Percentiles rank a stretch among this genome's conserved stretches.
These are phyloP conservation scores for Dendrobium catenatum DNA, from an alignment of 106 monocot species.

Conservation along the genomic window DNA sequence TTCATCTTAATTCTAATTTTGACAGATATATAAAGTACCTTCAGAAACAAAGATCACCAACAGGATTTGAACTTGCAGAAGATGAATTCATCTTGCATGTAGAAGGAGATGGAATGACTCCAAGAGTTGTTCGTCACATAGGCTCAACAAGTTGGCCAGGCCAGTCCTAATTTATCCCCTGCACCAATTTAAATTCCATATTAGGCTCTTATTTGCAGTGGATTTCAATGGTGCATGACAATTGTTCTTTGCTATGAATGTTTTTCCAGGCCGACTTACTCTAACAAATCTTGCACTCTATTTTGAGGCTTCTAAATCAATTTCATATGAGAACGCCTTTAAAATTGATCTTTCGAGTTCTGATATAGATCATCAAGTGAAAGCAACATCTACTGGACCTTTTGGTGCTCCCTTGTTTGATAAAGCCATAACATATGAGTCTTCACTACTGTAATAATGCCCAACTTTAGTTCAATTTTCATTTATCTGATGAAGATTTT, in stretches of 20 bases:
- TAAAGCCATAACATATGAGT: slow-evolving; percentile 62
- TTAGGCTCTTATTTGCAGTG: neutral
- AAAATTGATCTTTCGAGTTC: slow-evolving; percentile 50
- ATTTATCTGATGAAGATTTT: neutral
- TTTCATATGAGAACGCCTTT: slow-evolving; percentile 80
- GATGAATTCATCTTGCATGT: slow-evolving; percentile 86
- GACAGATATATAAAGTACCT: slow-evolving; percentile 48
- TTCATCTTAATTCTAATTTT: neutral
- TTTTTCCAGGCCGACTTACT: slow-evolving; percentile 59
- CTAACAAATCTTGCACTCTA: slow-evolving; percentile 85
- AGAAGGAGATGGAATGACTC: slow-evolving; percentile 69
- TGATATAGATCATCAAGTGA: slow-evolving; percentile 52
- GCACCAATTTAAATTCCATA: neutral
- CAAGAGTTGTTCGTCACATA: slow-evolving; percentile 73
- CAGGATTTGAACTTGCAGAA: slow-evolving; percentile 52
- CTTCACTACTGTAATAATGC: slow-evolving; percentile 40
- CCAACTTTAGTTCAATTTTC: neutral
- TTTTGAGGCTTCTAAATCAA: slow-evolving; percentile 74
- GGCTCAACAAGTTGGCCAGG: slow-evolving; percentile 86
- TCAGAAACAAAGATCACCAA: slow-evolving; percentile 54
- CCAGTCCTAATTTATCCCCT: slow-evolving; percentile 7
- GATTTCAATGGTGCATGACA: neutral
- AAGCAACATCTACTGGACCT: slow-evolving; percentile 70
- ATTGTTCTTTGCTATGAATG: neutral
- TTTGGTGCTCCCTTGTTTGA: slow-evolving; percentile 87